phyloP scores from a whole-genome alignment of 345 rosid species.

The Adansonia digitata region DNA sequence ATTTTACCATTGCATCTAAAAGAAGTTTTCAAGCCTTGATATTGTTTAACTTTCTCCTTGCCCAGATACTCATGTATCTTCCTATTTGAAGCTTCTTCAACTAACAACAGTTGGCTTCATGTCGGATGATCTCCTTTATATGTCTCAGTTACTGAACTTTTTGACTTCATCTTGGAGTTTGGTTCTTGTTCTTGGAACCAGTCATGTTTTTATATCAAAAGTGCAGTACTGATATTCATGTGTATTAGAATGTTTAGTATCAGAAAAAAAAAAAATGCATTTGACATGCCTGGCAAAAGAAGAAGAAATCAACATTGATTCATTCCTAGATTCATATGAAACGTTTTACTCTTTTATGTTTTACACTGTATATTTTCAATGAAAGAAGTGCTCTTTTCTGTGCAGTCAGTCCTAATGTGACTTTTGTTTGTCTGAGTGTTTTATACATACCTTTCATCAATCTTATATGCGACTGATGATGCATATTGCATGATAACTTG shows the following conservation, averaged over 20 bases:
- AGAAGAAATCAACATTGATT: background rate
- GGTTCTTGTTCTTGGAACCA: background rate
- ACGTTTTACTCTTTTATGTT: background rate
- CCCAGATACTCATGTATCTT: background rate
- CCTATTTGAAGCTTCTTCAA: background rate
- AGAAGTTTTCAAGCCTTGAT: background rate
- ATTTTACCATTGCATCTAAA: background rate
- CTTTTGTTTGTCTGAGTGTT: background rate
- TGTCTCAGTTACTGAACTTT: background rate
- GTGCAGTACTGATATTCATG: background rate
- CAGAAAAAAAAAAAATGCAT: background rate
- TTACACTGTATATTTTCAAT: background rate
- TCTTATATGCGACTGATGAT: background rate
- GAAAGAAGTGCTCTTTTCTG: background rate
- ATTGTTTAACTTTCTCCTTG: background rate
- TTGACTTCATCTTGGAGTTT: background rate
- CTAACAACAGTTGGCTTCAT: background rate
- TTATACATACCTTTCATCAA: background rate
- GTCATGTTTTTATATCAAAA: background rate
- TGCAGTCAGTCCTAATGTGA: background rate
- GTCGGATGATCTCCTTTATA: background rate
- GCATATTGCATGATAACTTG: conserved; percentile 7
- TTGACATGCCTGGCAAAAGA: background rate
- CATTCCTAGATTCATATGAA: background rate
- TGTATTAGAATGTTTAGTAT: background rate